These are phyloP conservation scores for Babjeviella inositovora DNA, from an alignment of 805 yeast species.

Conservation along the genomic window DNA sequence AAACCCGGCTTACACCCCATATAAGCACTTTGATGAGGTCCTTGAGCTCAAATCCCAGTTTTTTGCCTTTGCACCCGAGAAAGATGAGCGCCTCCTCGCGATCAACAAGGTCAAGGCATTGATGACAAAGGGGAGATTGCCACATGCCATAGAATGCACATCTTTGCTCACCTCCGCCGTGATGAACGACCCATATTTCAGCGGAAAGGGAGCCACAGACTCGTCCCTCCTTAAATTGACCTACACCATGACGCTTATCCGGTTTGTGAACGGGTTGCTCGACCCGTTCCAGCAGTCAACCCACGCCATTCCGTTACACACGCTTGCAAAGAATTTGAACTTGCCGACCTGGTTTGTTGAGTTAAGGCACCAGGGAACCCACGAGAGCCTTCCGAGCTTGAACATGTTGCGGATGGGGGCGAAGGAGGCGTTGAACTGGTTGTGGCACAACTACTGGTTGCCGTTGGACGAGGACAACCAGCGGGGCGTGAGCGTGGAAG, in stretches of 20 bases:
- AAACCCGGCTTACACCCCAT: conserved; percentile 14
- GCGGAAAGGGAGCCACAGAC: conserved; percentile 7
- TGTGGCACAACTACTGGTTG: conserved; percentile 60
- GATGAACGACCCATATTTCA: conserved; percentile 18
- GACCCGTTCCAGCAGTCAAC: conserved; percentile 76
- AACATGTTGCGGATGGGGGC: conserved; percentile 49
- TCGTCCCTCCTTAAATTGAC: conserved; percentile 25
- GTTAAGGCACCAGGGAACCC: conserved; percentile 80
- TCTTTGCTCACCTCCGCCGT: conserved; percentile 35
- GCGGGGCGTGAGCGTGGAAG: conserved; percentile 3
- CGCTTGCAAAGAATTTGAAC: conserved; percentile 49
- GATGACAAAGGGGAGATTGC: conserved; percentile 43
- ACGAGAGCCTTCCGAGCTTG: conserved; percentile 65
- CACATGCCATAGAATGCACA: conserved; percentile 62
- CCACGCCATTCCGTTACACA: conserved; percentile 65
- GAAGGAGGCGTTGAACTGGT: conserved; percentile 57
- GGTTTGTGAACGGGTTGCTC: conserved; percentile 82
- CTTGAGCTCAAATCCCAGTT: conserved; percentile 31
- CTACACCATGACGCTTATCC: conserved; percentile 59
- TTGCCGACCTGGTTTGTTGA: conserved; percentile 82
- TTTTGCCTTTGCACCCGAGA: conserved; percentile 15
- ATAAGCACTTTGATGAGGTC: conserved; percentile 23
- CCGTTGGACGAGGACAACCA: conserved; percentile 8
- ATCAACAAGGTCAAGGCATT: conserved; percentile 35
- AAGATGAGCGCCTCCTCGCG: conserved; percentile 23